phyloP scores from a whole-genome alignment of 1,284 basidiomycete species.

The Fomes fomentarius region DNA sequence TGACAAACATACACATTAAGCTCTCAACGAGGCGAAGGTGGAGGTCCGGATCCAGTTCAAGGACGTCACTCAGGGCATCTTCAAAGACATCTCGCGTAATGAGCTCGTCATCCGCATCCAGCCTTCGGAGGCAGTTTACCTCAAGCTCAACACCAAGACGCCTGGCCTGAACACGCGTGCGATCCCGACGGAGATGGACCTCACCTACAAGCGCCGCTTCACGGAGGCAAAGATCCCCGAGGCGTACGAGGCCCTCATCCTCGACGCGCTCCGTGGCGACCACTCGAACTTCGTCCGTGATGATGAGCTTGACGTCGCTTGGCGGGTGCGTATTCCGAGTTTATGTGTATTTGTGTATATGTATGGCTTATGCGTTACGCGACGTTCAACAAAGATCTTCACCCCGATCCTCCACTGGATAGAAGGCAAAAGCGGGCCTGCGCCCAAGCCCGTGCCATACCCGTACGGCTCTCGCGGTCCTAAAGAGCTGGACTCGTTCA shows the following conservation, averaged over 20 bases:
- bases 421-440: constrained; percentile 68
- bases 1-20: constrained; percentile 42
- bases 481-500: constrained; percentile 78
- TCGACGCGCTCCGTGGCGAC: constrained; percentile 88
- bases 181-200: constrained; percentile 93
- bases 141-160: constrained; percentile 93
- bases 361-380: background rate
- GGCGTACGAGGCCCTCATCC: constrained; percentile 91
- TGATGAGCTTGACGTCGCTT: constrained; percentile 93
- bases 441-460: constrained; percentile 78
- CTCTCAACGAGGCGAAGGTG: constrained; percentile 95
- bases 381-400: constrained; percentile 78
- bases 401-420: constrained; percentile 96
- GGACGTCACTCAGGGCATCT: constrained; percentile 94
- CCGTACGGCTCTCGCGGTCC: constrained; percentile 95
- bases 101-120: constrained; percentile 96
- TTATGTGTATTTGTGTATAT: background rate
- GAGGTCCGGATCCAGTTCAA: constrained; percentile 97
- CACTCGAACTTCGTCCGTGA: constrained; percentile 94
- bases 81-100: constrained; percentile 92
- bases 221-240: constrained; percentile 88
- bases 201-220: constrained; percentile 96
- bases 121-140: constrained; percentile 91
- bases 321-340: constrained; percentile 72
- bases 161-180: constrained; percentile 90